phyloP scores from a whole-genome alignment of 148 eudicot species.

The Chenopodium formosanum region DNA sequence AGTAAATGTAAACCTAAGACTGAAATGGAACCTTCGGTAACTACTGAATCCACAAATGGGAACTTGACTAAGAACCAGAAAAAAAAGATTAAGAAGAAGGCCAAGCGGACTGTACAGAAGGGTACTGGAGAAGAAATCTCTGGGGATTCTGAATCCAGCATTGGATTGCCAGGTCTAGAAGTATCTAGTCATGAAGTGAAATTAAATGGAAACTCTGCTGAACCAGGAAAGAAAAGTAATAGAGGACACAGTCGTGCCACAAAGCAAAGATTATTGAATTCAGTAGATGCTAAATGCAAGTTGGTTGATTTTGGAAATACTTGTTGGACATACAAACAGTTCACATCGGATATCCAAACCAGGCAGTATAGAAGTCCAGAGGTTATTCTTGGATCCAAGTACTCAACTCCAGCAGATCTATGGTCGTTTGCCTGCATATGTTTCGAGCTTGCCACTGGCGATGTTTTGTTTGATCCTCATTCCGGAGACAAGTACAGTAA shows the following conservation, averaged over 20 bases:
- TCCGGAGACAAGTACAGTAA: constrained; percentile 81
- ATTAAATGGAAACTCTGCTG: constrained; percentile 36
- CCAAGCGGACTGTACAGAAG: constrained; percentile 69
- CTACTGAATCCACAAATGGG: constrained; percentile 38
- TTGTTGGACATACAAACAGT: constrained; percentile 94
- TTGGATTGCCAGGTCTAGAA: constrained; percentile 30
- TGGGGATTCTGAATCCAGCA: constrained; percentile 47
- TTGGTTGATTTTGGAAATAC: constrained; percentile 97
- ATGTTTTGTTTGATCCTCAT: constrained; percentile 94
- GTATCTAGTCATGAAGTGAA: constrained; percentile 37
- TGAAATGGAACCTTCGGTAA: constrained; percentile 48
- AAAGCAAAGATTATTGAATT: constrained; percentile 56
- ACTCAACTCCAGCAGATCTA: constrained; percentile 85
- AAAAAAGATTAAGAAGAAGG: constrained; percentile 75
- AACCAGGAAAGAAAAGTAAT: constrained; percentile 40
- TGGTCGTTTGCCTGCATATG: constrained; percentile 99
- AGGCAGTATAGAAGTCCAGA: constrained; percentile 96
- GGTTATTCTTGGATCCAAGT: constrained; percentile 85
- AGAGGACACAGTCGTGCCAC: constrained; percentile 65
- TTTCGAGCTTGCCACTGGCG: constrained; percentile 96
- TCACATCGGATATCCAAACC: constrained; percentile 90
- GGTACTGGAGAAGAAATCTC: constrained; percentile 49
- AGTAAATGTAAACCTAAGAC: constrained; percentile 46
- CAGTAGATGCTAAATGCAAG: constrained; percentile 75
- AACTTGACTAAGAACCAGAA: constrained; percentile 86